Percentiles rank a stretch among this genome's conserved stretches.
Evolutionary conservation across 1,284 basidiomycete genomes (phyloP).

Genomic region (Cryptococcus deneoformans): DNA sequence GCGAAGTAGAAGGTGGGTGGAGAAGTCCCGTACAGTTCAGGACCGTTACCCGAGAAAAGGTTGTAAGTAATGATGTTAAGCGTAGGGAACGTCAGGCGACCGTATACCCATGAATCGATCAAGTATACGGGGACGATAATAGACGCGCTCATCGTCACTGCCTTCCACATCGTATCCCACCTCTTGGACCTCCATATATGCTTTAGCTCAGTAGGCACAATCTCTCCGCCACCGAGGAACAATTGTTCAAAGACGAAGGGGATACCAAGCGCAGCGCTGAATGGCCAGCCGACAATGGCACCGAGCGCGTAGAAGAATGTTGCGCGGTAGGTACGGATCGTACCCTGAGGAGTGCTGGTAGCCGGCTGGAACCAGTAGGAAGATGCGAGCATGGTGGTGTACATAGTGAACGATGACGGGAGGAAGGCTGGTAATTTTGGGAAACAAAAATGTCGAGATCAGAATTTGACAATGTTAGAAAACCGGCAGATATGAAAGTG

Average conservation of each 20-base stretch:
- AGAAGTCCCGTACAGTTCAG: slow-evolving; percentile 90
- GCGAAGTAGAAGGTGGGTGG: slow-evolving; percentile 78
- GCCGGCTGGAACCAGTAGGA: slow-evolving; percentile 72
- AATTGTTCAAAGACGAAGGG: slow-evolving; percentile 93
- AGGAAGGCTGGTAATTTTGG: slow-evolving; percentile 64
- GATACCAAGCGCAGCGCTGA: slow-evolving; percentile 75
- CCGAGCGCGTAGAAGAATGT: slow-evolving; percentile 75
- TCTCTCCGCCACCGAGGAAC: slow-evolving; percentile 70
- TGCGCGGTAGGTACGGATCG: slow-evolving; percentile 54
- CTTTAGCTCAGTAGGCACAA: slow-evolving; percentile 56
- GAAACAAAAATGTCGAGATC: not conserved
- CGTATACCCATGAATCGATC: slow-evolving; percentile 87
- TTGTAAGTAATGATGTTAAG: slow-evolving; percentile 97
- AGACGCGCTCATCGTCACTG: slow-evolving; percentile 59
- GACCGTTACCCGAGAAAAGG: slow-evolving; percentile 68
- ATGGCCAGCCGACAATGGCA: slow-evolving; percentile 94
- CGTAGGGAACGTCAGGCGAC: slow-evolving; percentile 71
- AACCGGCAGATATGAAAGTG: slow-evolving; percentile 3
- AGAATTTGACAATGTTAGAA: not conserved
- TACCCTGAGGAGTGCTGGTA: slow-evolving; percentile 58
- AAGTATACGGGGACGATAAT: slow-evolving; percentile 75
- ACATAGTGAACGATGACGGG: slow-evolving; percentile 95
- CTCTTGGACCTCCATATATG: slow-evolving; percentile 61
- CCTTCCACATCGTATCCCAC: slow-evolving; percentile 61
- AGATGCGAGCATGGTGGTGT: slow-evolving; percentile 77